These are phyloP conservation scores for Fremontodendron californicum DNA, from an alignment of 345 rosid genomes.

Conservation along the genomic window DNA sequence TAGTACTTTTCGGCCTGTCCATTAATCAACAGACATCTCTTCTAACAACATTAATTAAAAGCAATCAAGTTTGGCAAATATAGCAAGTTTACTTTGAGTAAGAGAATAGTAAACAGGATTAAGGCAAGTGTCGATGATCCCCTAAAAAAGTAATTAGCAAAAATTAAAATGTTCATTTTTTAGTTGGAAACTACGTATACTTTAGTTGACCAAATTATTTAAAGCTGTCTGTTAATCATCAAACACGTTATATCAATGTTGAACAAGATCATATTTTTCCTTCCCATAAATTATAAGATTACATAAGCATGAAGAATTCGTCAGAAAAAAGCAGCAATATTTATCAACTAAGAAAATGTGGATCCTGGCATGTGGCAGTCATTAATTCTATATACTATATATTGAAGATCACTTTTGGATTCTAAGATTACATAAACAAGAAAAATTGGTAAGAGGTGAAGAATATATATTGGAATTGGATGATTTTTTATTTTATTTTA, in stretches of 20 bases:
- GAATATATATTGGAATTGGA: not conserved
- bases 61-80: not conserved
- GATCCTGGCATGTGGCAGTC: not conserved
- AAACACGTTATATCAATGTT: constrained; percentile 20
- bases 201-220: not conserved
- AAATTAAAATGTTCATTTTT: not conserved
- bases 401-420: not conserved
- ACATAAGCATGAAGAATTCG: not conserved
- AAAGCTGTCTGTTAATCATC: constrained; percentile 8
- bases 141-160: not conserved
- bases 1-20: not conserved
- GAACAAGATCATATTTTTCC: not conserved
- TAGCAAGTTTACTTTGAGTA: not conserved
- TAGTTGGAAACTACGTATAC: not conserved
- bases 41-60: not conserved
- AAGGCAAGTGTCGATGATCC: not conserved
- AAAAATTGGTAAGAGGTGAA: not conserved
- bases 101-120: not conserved
- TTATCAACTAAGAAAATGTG: not conserved
- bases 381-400: not conserved
- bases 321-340: not conserved
- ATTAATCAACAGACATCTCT: not conserved
- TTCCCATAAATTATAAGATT: not conserved
- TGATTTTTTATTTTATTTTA: not conserved
- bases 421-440: not conserved